Percentiles rank a stretch among this genome's conserved stretches.
These are phyloP conservation scores for Tulasnella sp. DNA, from an alignment of 768 basidiomycete species.

Conservation along the genomic window DNA sequence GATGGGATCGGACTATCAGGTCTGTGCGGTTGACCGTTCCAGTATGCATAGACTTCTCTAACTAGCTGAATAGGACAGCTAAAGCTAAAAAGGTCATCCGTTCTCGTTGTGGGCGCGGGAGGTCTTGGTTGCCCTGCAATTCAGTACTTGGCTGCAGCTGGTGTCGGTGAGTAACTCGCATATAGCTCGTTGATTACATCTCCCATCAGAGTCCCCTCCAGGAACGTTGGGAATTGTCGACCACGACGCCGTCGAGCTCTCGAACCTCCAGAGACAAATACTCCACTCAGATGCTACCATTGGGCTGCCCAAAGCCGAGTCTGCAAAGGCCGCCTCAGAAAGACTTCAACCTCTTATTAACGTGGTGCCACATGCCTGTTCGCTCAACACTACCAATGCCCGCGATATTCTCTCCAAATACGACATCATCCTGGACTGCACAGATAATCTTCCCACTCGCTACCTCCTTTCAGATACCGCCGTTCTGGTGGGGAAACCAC, in stretches of 20 bases:
- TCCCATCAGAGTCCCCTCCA: slow-evolving; percentile 37
- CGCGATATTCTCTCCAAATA: slow-evolving; percentile 57
- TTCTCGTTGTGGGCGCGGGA: slow-evolving; percentile 89
- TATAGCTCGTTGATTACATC: not conserved
- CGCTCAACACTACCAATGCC: slow-evolving; percentile 63
- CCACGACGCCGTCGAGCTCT: slow-evolving; percentile 80
- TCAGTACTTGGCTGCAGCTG: slow-evolving; percentile 89
- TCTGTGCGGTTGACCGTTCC: slow-evolving; percentile 36
- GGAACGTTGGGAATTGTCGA: slow-evolving; percentile 85
- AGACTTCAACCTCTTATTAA: slow-evolving; percentile 65
- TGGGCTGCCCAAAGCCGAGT: slow-evolving; percentile 75
- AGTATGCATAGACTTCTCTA: not conserved
- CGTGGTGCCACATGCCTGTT: slow-evolving; percentile 53
- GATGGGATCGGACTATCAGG: slow-evolving; percentile 84
- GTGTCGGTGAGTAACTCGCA: slow-evolving; percentile 61
- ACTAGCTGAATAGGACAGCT: slow-evolving; percentile 62
- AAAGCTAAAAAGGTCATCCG: slow-evolving; percentile 67
- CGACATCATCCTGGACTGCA: slow-evolving; percentile 86
- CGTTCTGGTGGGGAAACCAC: slow-evolving; percentile 68
- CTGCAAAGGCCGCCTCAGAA: slow-evolving; percentile 66
- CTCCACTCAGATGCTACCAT: slow-evolving; percentile 70
- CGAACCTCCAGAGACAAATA: slow-evolving; percentile 92
- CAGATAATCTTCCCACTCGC: slow-evolving; percentile 87
- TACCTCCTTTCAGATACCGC: slow-evolving; percentile 89
- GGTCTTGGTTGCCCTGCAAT: slow-evolving; percentile 94